Base-by-base conservation (phyloP, 495 filamentous ascomycete genomes). In the Trichoderma virens region DNA sequence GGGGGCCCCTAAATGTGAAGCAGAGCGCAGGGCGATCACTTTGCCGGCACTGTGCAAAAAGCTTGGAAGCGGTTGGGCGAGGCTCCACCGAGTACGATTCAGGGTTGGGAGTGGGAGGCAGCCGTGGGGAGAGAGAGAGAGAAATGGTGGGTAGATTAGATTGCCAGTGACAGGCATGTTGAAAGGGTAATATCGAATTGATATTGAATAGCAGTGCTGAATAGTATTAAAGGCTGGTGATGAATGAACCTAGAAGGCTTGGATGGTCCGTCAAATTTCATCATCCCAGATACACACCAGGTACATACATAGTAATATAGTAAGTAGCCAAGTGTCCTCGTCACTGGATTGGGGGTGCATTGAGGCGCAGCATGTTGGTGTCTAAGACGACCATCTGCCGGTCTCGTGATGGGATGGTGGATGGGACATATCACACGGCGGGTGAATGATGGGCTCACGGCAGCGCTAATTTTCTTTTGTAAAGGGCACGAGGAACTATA, bases 391-490 rank as follows among this genome's bases (percentile, higher is more conserved):
- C 25, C 8, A 28, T n/a, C 3, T 16, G 23, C 23, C 51, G 51
- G 51, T 56, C 51, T 56, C 51, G 51, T 56, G 51, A 56, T 51
- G 45, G 16, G n/a, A n/a, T n/a, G n/a, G n/a, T n/a, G n/a, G n/a
- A n/a, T n/a, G n/a, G n/a, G n/a, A n/a, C n/a, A n/a, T n/a, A n/a
- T n/a, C n/a, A n/a, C n/a, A n/a, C n/a, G n/a, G n/a, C n/a, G n/a
- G n/a, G n/a, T n/a, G n/a, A n/a, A n/a, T n/a, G n/a, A n/a, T n/a
- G 6, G 34, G 34, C 34, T 35, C 34, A 13, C 6, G 13, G 34
- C 34, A 35, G 34, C 34, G 13, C 34, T 35, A 35, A 7, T 35
- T 35, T 35, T 35, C n/a, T n/a, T n/a, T n/a, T n/a, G n/a, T n/a
- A n/a, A n/a, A n/a, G n/a, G n/a, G n/a, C n/a, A n/a, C n/a, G n/a